Evolutionary conservation across 1,284 basidiomycete species (phyloP).

Genomic region (Pseudozyma tsukubaensis): DNA sequence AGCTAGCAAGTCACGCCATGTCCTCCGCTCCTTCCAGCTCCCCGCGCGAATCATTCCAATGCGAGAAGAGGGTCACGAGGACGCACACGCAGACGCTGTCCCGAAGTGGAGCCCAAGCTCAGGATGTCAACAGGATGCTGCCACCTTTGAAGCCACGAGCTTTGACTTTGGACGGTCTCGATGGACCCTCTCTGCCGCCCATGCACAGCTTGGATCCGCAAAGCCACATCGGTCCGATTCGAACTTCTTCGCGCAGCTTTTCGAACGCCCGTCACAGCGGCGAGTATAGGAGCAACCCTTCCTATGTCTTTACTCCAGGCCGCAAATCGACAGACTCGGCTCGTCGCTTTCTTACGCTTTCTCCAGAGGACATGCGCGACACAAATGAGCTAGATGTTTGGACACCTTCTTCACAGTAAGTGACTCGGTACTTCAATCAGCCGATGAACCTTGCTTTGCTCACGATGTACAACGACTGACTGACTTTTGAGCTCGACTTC

Average conservation of each 20-base stretch:
- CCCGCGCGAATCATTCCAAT: not conserved
- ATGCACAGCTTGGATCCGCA: constrained; percentile 8
- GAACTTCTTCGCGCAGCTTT: constrained; percentile 6
- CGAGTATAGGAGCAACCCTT: constrained; percentile 28
- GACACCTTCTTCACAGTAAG: constrained; percentile 28
- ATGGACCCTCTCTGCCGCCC: constrained; percentile 29
- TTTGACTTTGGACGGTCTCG: constrained; percentile 17
- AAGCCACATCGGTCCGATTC: constrained; percentile 20
- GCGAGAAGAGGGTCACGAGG: not conserved
- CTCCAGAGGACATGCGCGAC: constrained; percentile 3
- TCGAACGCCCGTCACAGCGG: constrained; percentile 9
- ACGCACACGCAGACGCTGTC: not conserved
- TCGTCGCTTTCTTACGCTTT: constrained; percentile 3
- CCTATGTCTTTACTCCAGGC: constrained; percentile 11
- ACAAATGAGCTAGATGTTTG: not conserved
- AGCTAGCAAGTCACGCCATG: not conserved
- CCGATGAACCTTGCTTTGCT: not conserved
- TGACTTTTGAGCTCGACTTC: not conserved
- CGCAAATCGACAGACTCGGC: constrained; percentile 12
- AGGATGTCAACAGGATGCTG: constrained; percentile 6
- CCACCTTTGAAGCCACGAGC: constrained; percentile 24
- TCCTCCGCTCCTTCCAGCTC: not conserved
- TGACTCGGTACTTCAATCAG: too few relatives aligned
- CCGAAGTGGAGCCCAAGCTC: not conserved
- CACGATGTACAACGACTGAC: not conserved